These are phyloP conservation scores for Scenedesmus sp. DNA, from an alignment of 163 green algal species.

Conservation along the genomic window DNA sequence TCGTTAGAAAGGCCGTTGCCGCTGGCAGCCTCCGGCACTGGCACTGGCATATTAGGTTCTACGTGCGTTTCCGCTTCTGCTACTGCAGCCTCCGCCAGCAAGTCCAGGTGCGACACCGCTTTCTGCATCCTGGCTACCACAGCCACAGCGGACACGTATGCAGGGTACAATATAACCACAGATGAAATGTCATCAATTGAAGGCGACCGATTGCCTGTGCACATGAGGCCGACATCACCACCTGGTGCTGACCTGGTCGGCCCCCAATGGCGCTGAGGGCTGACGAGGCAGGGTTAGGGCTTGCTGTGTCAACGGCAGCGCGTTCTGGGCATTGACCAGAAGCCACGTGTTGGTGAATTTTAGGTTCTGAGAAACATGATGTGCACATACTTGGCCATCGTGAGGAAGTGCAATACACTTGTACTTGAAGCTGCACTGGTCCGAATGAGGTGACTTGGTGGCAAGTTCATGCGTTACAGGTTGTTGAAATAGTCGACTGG, in stretches of 20 bases:
- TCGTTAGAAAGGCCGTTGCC: background rate
- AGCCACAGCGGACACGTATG: background rate
- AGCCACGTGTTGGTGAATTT: no score
- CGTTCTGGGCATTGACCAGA: no score
- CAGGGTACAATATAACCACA: background rate
- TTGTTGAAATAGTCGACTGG: no score
- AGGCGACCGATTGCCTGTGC: background rate
- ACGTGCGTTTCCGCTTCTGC: background rate
- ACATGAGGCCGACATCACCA: background rate
- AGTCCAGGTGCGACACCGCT: conserved; percentile 5
- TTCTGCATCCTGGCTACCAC: background rate
- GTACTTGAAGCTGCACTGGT: no score
- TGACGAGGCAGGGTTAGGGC: conserved; percentile 12
- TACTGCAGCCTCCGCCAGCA: conserved; percentile 5
- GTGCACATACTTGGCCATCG: background rate
- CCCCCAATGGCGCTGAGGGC: background rate
- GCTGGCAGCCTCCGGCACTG: background rate
- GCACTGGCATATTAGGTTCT: background rate
- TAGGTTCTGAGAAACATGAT: background rate
- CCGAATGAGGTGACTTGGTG: no score
- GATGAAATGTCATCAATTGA: background rate
- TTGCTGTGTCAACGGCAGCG: background rate
- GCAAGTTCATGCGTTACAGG: no score
- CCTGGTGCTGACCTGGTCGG: conserved; percentile 2
- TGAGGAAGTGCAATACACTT: no score